A percentile compares a stretch with the other conserved stretches of the same genome.
Conservation (phyloP, 2,329 filamentous ascomycete genomes). For the Aspergillus eucalypticola region DNA sequence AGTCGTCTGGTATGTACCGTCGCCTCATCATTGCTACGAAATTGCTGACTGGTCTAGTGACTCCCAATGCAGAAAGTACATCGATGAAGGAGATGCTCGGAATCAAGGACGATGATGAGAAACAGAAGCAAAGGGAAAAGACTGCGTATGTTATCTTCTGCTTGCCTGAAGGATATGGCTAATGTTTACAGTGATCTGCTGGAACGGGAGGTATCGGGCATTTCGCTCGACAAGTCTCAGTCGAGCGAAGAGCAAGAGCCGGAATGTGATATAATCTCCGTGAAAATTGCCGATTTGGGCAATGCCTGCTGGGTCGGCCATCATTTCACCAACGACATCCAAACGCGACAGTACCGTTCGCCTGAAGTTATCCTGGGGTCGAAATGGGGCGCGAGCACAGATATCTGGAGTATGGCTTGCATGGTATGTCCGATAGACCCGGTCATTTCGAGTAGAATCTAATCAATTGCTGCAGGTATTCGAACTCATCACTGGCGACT, state of each 20-base stretch:
- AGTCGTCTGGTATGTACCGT: constrained; percentile 60
- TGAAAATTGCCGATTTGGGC: constrained; percentile 97
- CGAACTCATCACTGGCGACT: constrained; percentile 96
- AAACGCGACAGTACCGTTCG: constrained; percentile 94
- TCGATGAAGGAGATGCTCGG: constrained; percentile 60
- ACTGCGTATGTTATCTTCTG: constrained; percentile 71
- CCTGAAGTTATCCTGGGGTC: constrained; percentile 94
- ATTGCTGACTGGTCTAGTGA: constrained; percentile 27
- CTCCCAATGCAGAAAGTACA: constrained; percentile 40
- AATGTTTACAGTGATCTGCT: constrained; percentile 70
- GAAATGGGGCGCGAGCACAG: constrained; percentile 99
- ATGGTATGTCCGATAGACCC: constrained; percentile 68
- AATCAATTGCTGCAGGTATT: constrained; percentile 62
- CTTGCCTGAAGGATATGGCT: background rate
- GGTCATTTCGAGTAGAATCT: background rate
- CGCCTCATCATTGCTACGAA: constrained; percentile 37
- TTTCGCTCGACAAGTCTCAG: constrained; percentile 77
- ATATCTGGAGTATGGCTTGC: constrained; percentile 99
- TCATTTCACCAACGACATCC: constrained; percentile 99
- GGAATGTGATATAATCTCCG: constrained; percentile 77
- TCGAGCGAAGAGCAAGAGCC: constrained; percentile 34
- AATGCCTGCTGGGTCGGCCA: constrained; percentile 99
- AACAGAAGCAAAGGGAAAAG: constrained; percentile 84
- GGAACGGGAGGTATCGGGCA: constrained; percentile 89
- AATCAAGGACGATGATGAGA: constrained; percentile 59